Conservation (phyloP, 148 eudicot genomes). For the Rhododendron ovatum region DNA sequence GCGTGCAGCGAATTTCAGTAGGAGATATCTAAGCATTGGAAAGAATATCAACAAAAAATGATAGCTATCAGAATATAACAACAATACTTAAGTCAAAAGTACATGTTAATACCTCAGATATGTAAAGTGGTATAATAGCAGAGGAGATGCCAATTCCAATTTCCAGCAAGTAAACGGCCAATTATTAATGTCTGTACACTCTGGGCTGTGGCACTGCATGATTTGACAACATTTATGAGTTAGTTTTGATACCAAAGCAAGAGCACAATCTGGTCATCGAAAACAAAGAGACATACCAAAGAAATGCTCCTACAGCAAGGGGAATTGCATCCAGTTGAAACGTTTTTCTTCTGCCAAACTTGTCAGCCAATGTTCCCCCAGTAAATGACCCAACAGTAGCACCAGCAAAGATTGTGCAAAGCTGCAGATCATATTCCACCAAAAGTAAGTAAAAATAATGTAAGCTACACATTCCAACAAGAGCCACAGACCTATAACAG, state of each 20-base stretch:
- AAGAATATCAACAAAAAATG: too few species aligned
- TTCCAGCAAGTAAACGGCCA: slow-evolving; percentile 85
- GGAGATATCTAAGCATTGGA: too few species aligned
- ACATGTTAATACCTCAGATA: too few species aligned
- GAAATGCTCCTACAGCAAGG: slow-evolving; percentile 83
- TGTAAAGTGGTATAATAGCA: too few species aligned
- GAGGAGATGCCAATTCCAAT: slow-evolving; percentile 54
- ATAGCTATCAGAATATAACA: too few species aligned
- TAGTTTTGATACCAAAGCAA: background rate
- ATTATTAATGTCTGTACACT: slow-evolving; percentile 73
- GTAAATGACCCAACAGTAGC: too few species aligned
- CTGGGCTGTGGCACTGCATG: slow-evolving; percentile 69
- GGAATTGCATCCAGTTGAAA: slow-evolving; percentile 88
- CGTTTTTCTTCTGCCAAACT: slow-evolving; percentile 86
- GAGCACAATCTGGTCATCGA: slow-evolving; percentile 2
- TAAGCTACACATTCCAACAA: background rate
- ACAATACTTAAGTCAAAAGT: too few species aligned
- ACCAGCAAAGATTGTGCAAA: background rate
- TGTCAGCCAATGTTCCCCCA: slow-evolving; percentile 55
- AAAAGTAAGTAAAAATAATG: slow-evolving; percentile 34
- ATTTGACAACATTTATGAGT: slow-evolving; percentile 15
- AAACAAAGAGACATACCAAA: slow-evolving; percentile 48
- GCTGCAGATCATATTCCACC: background rate
- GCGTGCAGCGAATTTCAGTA: too few species aligned
- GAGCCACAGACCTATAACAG: background rate